Percentiles rank a stretch among this genome's conserved stretches.
Conservation (phyloP, 495 filamentous ascomycete species). For the Haplographium delicatum region DNA sequence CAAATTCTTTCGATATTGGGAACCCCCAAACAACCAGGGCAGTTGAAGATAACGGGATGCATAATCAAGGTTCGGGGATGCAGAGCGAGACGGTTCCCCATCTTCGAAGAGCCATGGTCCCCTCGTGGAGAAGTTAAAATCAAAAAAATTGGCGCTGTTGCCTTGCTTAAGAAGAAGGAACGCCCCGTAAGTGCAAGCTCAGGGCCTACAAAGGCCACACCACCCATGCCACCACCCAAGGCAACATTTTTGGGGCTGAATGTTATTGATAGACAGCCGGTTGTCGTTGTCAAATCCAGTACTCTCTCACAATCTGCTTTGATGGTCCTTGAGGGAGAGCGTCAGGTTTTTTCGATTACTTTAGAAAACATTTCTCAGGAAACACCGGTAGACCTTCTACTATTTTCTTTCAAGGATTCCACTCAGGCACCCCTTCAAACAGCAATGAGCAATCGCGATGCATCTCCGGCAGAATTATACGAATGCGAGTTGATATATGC, state of each 20-base stretch:
- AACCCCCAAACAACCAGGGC: constrained; percentile 58
- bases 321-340: constrained; percentile 88
- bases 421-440: constrained; percentile 70
- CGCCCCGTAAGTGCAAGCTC: constrained; percentile 49
- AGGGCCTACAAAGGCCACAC: constrained; percentile 7
- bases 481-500: constrained; percentile 76
- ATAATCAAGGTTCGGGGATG: constrained; percentile 76
- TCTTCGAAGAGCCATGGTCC: constrained; percentile 72
- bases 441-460: constrained; percentile 68
- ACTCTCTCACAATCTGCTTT: constrained; percentile 80
- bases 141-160: constrained; percentile 63
- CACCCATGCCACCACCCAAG: constrained; percentile 28
- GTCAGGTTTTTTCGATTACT: constrained; percentile 69
- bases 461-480: constrained; percentile 71
- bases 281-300: constrained; percentile 66
- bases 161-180: constrained; percentile 40
- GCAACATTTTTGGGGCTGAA: constrained; percentile 33
- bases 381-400: constrained; percentile 72
- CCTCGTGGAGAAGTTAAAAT: constrained; percentile 66
- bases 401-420: constrained; percentile 87
- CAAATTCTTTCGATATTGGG: constrained; percentile 71
- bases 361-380: constrained; percentile 68
- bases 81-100: constrained; percentile 72
- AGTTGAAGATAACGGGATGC: constrained; percentile 71
- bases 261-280: constrained; percentile 73